Evolutionary conservation across 352 stramenopile genomes (phyloP), one percentile per base, ranked within the genome.

Genomic region (Salisapilia sapeloensis): DNA sequence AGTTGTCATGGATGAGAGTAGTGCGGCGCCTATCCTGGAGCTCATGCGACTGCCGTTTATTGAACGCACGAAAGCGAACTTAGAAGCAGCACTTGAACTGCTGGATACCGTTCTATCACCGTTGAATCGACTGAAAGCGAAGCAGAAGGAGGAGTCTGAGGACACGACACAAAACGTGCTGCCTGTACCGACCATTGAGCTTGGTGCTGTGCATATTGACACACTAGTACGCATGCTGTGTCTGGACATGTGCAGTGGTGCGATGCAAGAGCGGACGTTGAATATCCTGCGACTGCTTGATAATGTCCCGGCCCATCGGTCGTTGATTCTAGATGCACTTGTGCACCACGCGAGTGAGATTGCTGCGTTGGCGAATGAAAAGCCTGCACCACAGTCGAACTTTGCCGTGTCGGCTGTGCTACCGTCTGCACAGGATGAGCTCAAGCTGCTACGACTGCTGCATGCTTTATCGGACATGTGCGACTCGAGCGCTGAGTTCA

Each of bases 361-460:
- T 12, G 53, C 72, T 43, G 36, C 19, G 44, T 55, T 18, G 52
- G 60, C 9, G 20, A 33, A 24, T 48, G 50, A 29, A 29, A 52
- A 47, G 29, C 30, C 13, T 6, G 28, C 12, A 13, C 32, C 2
- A 5, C 35, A 3, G n/a, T n/a, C 15, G n/a, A 33, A 24, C 16
- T 83, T 77, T 30, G 72, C 83, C 33, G 66, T 70, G 0, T 84
- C 77, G 13, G 74, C 75, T 9, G 77, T 90, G n/a, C 50, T 87
- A 22, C 60, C 52, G 9, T 79, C 58, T 2, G 65, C 67, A 8
- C 78, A 84, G 34, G 58, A 92, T 46, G 92, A 98, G 45, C 52
- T 97, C 12, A 97, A 96, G 41, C 52, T 99, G 23, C 62, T 99
- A 13, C 78, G 93, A 12, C 61, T 98, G 14, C 53, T 99, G 20